Conservation (phyloP, 768 basidiomycete genomes). For the Dacryopinax spathularia region DNA sequence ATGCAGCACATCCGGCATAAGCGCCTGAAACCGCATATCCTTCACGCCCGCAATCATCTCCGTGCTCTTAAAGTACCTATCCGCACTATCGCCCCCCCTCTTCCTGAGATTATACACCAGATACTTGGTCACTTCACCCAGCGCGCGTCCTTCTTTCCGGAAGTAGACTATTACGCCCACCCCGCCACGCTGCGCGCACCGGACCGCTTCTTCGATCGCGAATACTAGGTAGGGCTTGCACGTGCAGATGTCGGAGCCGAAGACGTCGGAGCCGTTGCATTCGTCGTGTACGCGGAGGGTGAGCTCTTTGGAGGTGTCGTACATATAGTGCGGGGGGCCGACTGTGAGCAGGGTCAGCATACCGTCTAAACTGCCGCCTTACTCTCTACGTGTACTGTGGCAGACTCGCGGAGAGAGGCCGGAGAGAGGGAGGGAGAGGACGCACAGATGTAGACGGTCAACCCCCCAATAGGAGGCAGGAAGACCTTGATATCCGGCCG, state of each 20-base stretch:
- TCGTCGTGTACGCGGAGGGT: conserved; percentile 89
- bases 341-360: conserved; percentile 32
- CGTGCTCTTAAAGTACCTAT: conserved; percentile 87
- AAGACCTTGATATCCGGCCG: conserved; percentile 91
- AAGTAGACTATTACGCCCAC: conserved; percentile 91
- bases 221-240: conserved; percentile 88
- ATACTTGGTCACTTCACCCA: conserved; percentile 92
- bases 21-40: conserved; percentile 85
- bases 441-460: conserved; percentile 85
- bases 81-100: conserved; percentile 81
- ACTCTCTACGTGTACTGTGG: neutral
- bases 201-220: conserved; percentile 87
- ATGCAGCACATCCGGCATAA: conserved; percentile 93
- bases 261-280: conserved; percentile 94
- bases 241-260: conserved; percentile 75
- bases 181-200: conserved; percentile 66
- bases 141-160: conserved; percentile 81
- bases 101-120: conserved; percentile 95
- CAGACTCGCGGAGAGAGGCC: no score
- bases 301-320: conserved; percentile 61
- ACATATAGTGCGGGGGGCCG: conserved; percentile 66
- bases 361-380: conserved; percentile 6
- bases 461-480: conserved; percentile 82
- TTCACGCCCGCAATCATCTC: conserved; percentile 90
- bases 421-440: conserved; percentile 2